These are phyloP conservation scores for Cladophialophora exuberans DNA, from an alignment of 2,329 filamentous ascomycete genomes.

Conservation along the genomic window DNA sequence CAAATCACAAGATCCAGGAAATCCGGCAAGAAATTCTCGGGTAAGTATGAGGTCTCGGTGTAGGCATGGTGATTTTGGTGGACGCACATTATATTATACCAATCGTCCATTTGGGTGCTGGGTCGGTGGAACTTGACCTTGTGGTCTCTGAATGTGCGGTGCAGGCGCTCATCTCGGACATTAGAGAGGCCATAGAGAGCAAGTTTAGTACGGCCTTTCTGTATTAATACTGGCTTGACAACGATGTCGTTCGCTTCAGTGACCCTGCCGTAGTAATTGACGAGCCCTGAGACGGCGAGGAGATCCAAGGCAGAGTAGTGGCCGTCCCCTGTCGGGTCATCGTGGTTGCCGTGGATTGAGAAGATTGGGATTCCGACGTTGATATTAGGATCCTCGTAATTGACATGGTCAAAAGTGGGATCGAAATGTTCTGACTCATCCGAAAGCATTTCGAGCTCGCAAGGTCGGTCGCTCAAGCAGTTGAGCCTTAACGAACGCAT, in stretches of 20 bases:
- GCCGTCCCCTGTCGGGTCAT: constrained; percentile 95
- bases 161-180: constrained; percentile 91
- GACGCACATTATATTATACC: constrained; percentile 94
- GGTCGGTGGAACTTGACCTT: constrained; percentile 94
- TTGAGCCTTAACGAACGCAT: constrained; percentile 94
- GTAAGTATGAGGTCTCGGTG: constrained; percentile 89
- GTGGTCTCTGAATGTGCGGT: constrained; percentile 88
- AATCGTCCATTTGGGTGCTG: constrained; percentile 76
- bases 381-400: constrained; percentile 96
- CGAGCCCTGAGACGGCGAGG: constrained; percentile 83
- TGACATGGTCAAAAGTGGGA: constrained; percentile 88
- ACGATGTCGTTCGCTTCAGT: constrained; percentile 92
- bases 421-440: constrained; percentile 91
- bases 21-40: constrained; percentile 87
- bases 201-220: constrained; percentile 91
- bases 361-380: constrained; percentile 97
- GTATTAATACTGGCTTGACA: constrained; percentile 86
- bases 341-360: constrained; percentile 97
- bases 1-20: constrained; percentile 92
- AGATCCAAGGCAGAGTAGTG: constrained; percentile 89
- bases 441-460: constrained; percentile 90
- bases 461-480: constrained; percentile 92
- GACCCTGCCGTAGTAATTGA: constrained; percentile 95
- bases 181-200: constrained; percentile 95
- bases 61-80: constrained; percentile 96